Base-by-base conservation (phyloP, 768 basidiomycete species). In the Hypsizygus marmoreus region DNA sequence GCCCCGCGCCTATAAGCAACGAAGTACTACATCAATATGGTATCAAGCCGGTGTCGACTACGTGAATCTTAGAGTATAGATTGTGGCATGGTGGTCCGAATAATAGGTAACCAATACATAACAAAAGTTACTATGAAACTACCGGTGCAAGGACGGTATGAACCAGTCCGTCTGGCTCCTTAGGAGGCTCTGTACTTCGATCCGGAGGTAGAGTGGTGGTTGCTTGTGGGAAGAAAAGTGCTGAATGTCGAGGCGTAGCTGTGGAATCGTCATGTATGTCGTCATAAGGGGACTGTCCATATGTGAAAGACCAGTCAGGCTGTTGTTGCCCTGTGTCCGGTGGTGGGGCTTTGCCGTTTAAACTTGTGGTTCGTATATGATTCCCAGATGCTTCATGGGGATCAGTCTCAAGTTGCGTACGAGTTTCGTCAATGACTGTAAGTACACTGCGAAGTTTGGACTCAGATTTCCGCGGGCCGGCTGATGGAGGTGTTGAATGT, bases 361-460 rank as follows among this genome's bases (percentile, higher is more conserved):
- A 41, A 28, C 37, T 26, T 31, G 63, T 49, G 17, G 63, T 30
- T 17, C 65, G 51, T 25, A 57, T 45, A 29, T 61, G 50, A 48
- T 28, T 42, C 16, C 40, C 53, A 31, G 52, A 43, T 31, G 45
- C 35, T 39, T 51, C 55, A 19, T 48, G 51, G 37, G 53, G 54
- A 28, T 53, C 53, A 39, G 50, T 65, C 34, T 67, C 51, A 47
- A 65, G 59, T 14, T 63, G 69, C 42, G 71, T 50, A 45, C 70
- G 77, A 23, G 65, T 63, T 64, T 91, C 88, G 49, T 88, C 84
- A 43, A 91, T 82, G 16, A 81, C 76, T 23, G 85, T 64, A n/a
- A 91, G 69, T n/a, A 86, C 79, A 47, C 73, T 83, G 36, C 85
- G 83, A 33, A 90, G 74, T 61, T 87, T 88, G 25, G 84, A 81